Evolutionary conservation across 331 rosid genomes (phyloP).

Genomic region (Rhamnella rubrinervis): DNA sequence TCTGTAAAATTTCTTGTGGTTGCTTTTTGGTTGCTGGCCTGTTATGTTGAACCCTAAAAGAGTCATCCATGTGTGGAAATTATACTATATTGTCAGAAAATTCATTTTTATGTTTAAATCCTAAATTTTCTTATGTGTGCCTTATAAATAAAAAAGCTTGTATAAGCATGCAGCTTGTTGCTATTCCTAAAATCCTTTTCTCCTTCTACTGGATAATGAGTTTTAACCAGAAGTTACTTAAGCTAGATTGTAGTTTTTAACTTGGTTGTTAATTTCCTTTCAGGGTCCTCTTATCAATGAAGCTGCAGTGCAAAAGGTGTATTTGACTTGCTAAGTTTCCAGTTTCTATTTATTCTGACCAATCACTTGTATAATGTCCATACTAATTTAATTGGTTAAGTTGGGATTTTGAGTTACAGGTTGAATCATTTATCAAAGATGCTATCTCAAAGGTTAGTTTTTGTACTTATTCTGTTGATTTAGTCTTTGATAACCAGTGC

Average conservation of each 20-base stretch:
- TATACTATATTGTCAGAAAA: background rate
- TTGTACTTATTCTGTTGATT: conserved; percentile 26
- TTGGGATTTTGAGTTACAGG: conserved; percentile 50
- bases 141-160: too few species aligned
- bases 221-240: background rate
- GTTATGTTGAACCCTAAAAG: background rate
- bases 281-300: conserved; percentile 98
- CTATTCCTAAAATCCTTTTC: background rate
- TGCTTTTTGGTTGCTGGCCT: background rate
- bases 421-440: conserved; percentile 72
- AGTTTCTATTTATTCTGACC: conserved; percentile 19
- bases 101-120: background rate
- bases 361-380: background rate
- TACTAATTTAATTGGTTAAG: conserved; percentile 20
- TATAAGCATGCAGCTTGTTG: background rate
- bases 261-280: conserved; percentile 34
- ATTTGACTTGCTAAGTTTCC: conserved; percentile 14
- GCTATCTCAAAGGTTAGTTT: conserved; percentile 80
- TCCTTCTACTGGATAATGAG: background rate
- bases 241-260: conserved; percentile 21
- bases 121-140: background rate
- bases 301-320: conserved; percentile 93
- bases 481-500: background rate
- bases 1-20: conserved; percentile 15
- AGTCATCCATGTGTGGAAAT: background rate